phyloP scores from a whole-genome alignment of 2,329 filamentous ascomycete genomes.

The Dactylonectria macrodidyma region DNA sequence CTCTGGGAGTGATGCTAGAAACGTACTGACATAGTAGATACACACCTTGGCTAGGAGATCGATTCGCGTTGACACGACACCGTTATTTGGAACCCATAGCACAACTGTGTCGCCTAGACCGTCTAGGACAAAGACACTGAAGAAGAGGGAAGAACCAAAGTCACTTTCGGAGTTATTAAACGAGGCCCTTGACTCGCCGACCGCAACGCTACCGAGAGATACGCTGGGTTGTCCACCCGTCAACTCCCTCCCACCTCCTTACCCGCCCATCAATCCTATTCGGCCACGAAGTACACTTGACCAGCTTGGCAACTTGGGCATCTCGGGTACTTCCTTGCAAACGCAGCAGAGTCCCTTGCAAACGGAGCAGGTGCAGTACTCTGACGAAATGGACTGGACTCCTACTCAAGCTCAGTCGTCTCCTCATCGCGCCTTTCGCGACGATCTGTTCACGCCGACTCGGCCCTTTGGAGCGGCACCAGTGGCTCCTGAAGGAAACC shows the following conservation, averaged over 20 bases:
- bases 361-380: slow-evolving; percentile 50
- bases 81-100: slow-evolving; percentile 61
- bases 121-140: slow-evolving; percentile 31
- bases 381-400: slow-evolving; percentile 82
- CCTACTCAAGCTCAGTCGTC: slow-evolving; percentile 63
- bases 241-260: slow-evolving; percentile 38
- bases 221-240: slow-evolving; percentile 32
- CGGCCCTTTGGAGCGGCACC: slow-evolving; percentile 63
- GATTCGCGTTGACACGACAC: slow-evolving; percentile 71
- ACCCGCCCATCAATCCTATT: slow-evolving; percentile 34
- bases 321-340: slow-evolving; percentile 38
- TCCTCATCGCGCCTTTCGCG: slow-evolving; percentile 67
- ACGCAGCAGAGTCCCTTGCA: slow-evolving; percentile 30
- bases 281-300: slow-evolving; percentile 23
- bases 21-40: slow-evolving; percentile 56
- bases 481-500: slow-evolving; percentile 60
- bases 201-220: slow-evolving; percentile 29
- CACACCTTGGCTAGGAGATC: slow-evolving; percentile 60
- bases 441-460: slow-evolving; percentile 58
- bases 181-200: slow-evolving; percentile 51
- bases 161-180: slow-evolving; percentile 60
- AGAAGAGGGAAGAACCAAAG: slow-evolving; percentile 53
- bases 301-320: slow-evolving; percentile 34
- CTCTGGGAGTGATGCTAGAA: not conserved
- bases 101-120: slow-evolving; percentile 45